These are phyloP conservation scores for Populus nigra DNA, from an alignment of 345 rosid genomes.

Conservation along the genomic window DNA sequence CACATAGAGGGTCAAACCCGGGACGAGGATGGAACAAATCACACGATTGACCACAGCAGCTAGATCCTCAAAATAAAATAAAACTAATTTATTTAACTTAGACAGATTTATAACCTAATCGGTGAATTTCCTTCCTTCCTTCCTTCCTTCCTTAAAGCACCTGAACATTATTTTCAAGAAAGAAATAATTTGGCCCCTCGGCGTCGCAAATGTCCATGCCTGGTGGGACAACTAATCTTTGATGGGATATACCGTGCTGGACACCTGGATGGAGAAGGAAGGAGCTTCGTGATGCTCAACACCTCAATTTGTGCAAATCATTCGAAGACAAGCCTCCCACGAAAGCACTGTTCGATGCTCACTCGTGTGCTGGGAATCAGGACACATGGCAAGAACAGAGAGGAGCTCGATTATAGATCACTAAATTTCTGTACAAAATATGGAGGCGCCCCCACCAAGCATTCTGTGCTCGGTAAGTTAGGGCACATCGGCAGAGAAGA, in stretches of 20 bases:
- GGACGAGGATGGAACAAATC: no score
- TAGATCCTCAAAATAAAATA: no score
- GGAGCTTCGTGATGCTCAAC: background rate
- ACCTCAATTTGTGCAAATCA: background rate
- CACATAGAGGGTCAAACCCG: no score
- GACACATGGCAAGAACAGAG: background rate
- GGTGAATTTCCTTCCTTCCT: no score
- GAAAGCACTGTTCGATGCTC: no score
- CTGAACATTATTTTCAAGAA: no score
- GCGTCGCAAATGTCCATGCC: no score
- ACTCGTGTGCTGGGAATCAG: background rate
- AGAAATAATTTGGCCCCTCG: no score
- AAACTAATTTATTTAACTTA: no score
- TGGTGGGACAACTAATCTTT: background rate
- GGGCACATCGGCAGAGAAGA: constrained; percentile 11
- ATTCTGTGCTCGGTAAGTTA: background rate
- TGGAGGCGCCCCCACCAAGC: background rate
- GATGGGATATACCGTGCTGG: background rate
- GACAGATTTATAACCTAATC: no score
- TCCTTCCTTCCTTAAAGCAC: no score
- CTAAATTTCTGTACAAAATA: background rate
- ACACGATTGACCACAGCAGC: no score
- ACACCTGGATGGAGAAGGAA: background rate
- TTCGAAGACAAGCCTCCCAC: background rate
- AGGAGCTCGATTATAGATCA: background rate